Evolutionary conservation across 176 grass and related monocot species (phyloP), one percentile per base, ranked within the genome.

Genomic region (Dactylis glomerata): DNA sequence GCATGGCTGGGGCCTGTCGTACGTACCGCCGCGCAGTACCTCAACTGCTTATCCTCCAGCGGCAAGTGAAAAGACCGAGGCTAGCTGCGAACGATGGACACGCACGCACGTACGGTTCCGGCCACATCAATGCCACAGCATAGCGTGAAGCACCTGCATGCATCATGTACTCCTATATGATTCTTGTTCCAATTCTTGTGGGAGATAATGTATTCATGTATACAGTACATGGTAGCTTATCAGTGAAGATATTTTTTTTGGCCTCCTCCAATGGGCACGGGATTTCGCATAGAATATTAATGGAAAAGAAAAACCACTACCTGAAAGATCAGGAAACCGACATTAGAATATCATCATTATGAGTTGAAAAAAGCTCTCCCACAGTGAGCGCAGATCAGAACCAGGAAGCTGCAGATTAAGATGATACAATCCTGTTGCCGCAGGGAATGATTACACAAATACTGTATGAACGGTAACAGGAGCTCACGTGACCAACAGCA

Each of bases 371-470:
- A 78, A 8, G 37, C 10, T 8, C 32, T 22, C 10, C 3, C 23
- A 31, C 36, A n/a, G 5, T 22, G 31, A 36, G 41, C 24, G 36
- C 10, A 58, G 13, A 26, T 28, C 26, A 19, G 46, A 67, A 71
- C n/a, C 37, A 73, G 75, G 83, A 57, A 55, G 51, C 78, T 47
- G 37, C 37, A 15, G 16, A 66, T 78, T 61, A 78, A 70, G 81
- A 73, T 69, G 37, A 3, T 82, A 30, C 17, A 5, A 54, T 76
- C n/a, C 37, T 15, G 47, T 23, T 28, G 79, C 50, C 24, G 62
- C 61, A 15, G 19, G 24, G 50, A 81, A 44, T 38, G 78, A 23
- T 37, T 22, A 37, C 32, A 36, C 32, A 68, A 36, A 68, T 37
- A 32, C 14, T n/a, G n/a, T n/a, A 65, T 65, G 62, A 8, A 65